phyloP scores from a whole-genome alignment of 768 basidiomycete species.

The Chalciporus pseudorubinellus region DNA sequence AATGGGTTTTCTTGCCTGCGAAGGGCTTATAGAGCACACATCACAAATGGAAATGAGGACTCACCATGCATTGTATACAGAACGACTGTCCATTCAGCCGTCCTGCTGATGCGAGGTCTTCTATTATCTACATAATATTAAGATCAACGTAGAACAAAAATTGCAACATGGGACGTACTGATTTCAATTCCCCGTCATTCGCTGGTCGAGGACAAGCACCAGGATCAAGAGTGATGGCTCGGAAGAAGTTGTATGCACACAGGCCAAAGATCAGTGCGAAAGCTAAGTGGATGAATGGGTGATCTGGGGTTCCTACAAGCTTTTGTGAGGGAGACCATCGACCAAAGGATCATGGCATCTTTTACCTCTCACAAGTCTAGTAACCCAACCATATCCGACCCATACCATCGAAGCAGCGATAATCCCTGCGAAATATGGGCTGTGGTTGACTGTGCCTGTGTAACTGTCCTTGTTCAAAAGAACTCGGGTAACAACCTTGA shows the following conservation, averaged over 20 bases:
- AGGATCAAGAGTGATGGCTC: slow-evolving; percentile 83
- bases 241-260: slow-evolving; percentile 90
- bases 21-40: background rate
- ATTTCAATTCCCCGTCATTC: slow-evolving; percentile 83
- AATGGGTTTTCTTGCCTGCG: slow-evolving; percentile 80
- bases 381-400: slow-evolving; percentile 82
- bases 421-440: slow-evolving; percentile 92
- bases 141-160: background rate
- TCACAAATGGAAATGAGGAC: slow-evolving; percentile 16
- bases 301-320: slow-evolving; percentile 66
- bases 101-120: slow-evolving; percentile 85
- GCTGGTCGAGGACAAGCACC: slow-evolving; percentile 80
- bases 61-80: slow-evolving; percentile 92
- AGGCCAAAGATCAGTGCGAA: slow-evolving; percentile 69
- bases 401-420: slow-evolving; percentile 83
- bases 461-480: slow-evolving; percentile 79
- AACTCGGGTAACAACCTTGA: slow-evolving; percentile 78
- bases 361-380: slow-evolving; percentile 70
- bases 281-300: slow-evolving; percentile 70
- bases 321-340: background rate
- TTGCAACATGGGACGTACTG: slow-evolving; percentile 47
- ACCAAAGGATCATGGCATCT: slow-evolving; percentile 4
- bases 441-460: slow-evolving; percentile 79
- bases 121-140: slow-evolving; percentile 63
- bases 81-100: slow-evolving; percentile 94